A percentile compares a stretch with the other conserved stretches of the same genome.
phyloP scores from a whole-genome alignment of 2,329 filamentous ascomycete genomes.

The Alternaria postmessia region DNA sequence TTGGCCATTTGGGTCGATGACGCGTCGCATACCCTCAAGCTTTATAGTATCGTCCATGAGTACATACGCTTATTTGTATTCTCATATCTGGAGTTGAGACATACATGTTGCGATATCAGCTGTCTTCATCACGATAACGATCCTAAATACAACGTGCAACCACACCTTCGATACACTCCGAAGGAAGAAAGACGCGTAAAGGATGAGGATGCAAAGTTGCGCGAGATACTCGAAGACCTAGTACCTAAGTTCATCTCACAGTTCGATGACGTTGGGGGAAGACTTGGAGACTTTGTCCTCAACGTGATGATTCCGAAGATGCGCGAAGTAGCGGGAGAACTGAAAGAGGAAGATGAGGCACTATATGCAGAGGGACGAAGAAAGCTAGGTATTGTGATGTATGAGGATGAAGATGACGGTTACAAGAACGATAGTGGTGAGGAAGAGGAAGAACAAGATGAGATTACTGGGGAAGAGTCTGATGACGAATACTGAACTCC shows the following conservation, averaged over 20 bases:
- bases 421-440: fast-evolving
- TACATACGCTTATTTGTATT: background rate
- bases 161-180: background rate
- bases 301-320: background rate
- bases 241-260: background rate
- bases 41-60: fast-evolving
- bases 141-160: background rate
- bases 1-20: too few relatives aligned
- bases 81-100: background rate
- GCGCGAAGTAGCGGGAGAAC: background rate
- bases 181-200: background rate
- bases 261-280: background rate
- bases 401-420: background rate
- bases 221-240: background rate
- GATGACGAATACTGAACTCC: background rate
- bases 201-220: background rate
- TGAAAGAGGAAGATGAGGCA: background rate
- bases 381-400: background rate
- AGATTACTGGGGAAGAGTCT: background rate
- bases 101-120: background rate
- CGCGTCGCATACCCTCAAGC: too few relatives aligned
- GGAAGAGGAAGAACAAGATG: background rate
- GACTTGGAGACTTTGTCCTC: background rate
- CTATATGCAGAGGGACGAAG: background rate
- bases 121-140: fast-evolving